Evolutionary conservation across 176 grass and related monocot species (phyloP).

Genomic region (Poa annua): DNA sequence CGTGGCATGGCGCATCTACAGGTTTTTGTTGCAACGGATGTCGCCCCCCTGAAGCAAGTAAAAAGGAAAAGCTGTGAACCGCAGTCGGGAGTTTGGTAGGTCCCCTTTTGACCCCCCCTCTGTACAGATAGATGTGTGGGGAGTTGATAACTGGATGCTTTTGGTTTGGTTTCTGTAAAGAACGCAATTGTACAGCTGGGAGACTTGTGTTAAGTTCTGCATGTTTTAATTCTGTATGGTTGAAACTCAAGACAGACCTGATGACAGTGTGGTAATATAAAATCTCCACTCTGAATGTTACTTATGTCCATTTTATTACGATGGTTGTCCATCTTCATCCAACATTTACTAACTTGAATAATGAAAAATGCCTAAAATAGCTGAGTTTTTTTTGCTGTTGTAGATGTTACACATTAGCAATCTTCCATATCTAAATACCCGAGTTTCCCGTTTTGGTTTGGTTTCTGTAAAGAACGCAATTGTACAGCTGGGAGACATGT

Average conservation of each 20-base stretch:
- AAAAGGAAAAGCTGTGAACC: not conserved
- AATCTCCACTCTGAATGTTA: not conserved
- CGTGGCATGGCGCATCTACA: constrained; percentile 54
- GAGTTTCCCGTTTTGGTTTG: constrained; percentile 48
- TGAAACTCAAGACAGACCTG: not conserved
- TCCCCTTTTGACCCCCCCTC: not conserved
- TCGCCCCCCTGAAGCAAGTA: constrained; percentile 40
- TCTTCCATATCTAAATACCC: no score
- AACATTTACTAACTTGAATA: not conserved
- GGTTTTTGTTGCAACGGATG: constrained; percentile 54
- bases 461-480: constrained; percentile 46
- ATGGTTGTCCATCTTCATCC: not conserved
- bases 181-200: constrained; percentile 45
- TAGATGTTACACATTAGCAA: no score
- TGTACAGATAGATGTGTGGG: constrained; percentile 50
- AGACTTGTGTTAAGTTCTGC: constrained; percentile 19
- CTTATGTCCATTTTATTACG: not conserved
- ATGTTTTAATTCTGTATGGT: constrained; percentile 3
- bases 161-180: constrained; percentile 50
- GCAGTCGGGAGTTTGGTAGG: constrained; percentile 43
- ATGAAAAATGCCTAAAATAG: not conserved
- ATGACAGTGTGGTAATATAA: not conserved
- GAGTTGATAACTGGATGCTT: constrained; percentile 36
- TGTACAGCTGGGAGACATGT: constrained; percentile 41
- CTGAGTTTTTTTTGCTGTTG: no score